These are phyloP conservation scores for Debaryomyces singareniensis DNA, from an alignment of 1,139 yeast species.

Conservation along the genomic window DNA sequence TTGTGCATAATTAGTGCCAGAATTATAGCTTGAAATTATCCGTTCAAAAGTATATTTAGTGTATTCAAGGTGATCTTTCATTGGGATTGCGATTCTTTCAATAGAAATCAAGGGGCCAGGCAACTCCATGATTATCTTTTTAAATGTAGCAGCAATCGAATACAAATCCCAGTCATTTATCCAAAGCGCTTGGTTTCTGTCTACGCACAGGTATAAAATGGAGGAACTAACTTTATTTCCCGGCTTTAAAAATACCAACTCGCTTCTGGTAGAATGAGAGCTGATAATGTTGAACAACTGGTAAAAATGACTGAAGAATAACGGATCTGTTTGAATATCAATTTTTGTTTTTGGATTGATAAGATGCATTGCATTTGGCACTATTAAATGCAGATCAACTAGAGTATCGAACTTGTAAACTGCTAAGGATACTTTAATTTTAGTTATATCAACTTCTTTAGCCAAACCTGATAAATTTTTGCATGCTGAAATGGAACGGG, in stretches of 20 bases:
- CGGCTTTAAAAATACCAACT: slow-evolving; percentile 50
- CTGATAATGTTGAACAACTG: slow-evolving; percentile 45
- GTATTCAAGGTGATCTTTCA: slow-evolving; percentile 36
- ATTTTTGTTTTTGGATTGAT: slow-evolving; percentile 18
- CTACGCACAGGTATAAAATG: slow-evolving; percentile 46
- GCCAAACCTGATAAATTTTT: slow-evolving; percentile 58
- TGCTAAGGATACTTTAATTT: slow-evolving; percentile 67
- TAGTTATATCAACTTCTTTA: slow-evolving; percentile 63
- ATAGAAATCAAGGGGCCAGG: slow-evolving; percentile 41
- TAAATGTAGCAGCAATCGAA: slow-evolving; percentile 49
- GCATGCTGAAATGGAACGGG: slow-evolving; percentile 23
- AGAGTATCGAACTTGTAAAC: slow-evolving; percentile 49
- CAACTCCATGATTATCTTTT: slow-evolving; percentile 40
- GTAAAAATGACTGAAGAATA: slow-evolving; percentile 33
- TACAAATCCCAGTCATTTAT: slow-evolving; percentile 60
- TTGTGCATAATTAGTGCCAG: slow-evolving; percentile 10
- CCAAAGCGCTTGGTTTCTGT: slow-evolving; percentile 49
- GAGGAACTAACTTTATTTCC: slow-evolving; percentile 49
- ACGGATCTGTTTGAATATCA: slow-evolving; percentile 17
- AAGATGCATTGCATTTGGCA: slow-evolving; percentile 15
- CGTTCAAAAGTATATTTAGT: slow-evolving; percentile 27
- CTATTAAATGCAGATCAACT: slow-evolving; percentile 17
- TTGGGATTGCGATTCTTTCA: slow-evolving; percentile 38
- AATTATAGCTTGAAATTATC: slow-evolving; percentile 16
- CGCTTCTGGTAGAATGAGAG: slow-evolving; percentile 37